These are phyloP conservation scores for Zoysia japonica DNA, from an alignment of 176 grass and related monocot species.

Conservation along the genomic window DNA sequence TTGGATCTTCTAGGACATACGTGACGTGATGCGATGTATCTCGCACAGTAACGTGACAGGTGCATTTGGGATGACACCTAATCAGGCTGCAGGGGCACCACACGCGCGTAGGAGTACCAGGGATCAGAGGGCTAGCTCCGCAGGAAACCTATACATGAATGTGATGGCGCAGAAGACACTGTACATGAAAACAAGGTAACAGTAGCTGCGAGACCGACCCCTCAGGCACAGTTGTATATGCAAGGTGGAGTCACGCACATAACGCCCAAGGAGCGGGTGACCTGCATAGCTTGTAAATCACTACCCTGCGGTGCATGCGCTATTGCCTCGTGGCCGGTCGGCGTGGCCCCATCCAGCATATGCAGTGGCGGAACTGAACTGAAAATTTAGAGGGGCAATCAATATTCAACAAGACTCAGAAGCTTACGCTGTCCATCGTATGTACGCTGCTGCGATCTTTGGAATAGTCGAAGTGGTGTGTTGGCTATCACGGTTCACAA, in stretches of 20 bases:
- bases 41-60: constrained; percentile 41
- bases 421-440: too few relatives aligned
- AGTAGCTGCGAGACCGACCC: constrained; percentile 31
- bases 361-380: too few relatives aligned
- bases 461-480: too few relatives aligned
- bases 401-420: too few relatives aligned
- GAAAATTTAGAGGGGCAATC: too few relatives aligned
- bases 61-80: constrained; percentile 17
- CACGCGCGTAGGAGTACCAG: neutral
- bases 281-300: constrained; percentile 48
- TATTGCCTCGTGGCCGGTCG: constrained; percentile 29
- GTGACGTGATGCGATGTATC: constrained; percentile 34
- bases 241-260: constrained; percentile 19
- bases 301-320: neutral
- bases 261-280: constrained; percentile 54
- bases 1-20: constrained; percentile 29
- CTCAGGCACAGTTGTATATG: constrained; percentile 18
- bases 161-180: constrained; percentile 11
- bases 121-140: constrained; percentile 15
- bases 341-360: constrained; percentile 24
- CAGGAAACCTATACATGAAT: neutral
- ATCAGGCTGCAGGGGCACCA: neutral
- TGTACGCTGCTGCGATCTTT: too few relatives aligned
- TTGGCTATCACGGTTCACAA: too few relatives aligned
- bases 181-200: neutral